These are phyloP conservation scores for Vitis rotundifolia DNA, from an alignment of 164 flowering plant species.

Conservation along the genomic window DNA sequence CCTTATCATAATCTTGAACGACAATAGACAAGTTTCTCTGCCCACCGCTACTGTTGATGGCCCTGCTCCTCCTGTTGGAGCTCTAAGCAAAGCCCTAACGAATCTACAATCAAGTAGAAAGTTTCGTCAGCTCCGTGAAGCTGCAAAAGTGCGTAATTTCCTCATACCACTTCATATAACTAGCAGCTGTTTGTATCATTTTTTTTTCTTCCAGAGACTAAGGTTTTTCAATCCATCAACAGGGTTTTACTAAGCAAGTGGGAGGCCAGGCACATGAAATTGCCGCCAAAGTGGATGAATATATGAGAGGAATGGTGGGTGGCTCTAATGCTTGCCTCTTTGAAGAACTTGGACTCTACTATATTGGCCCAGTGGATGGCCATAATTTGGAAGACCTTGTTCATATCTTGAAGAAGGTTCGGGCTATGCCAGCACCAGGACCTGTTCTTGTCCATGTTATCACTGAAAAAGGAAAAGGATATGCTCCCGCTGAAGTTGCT, in stretches of 20 bases:
- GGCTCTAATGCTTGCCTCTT: slow-evolving; percentile 25
- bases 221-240: neutral
- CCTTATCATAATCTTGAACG: slow-evolving; percentile 46
- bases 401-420: slow-evolving; percentile 33
- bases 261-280: slow-evolving; percentile 33
- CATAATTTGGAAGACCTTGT: slow-evolving; percentile 46
- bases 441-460: slow-evolving; percentile 48
- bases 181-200: neutral
- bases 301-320: slow-evolving; percentile 14
- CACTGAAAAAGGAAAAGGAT: slow-evolving; percentile 60
- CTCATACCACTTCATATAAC: neutral
- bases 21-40: slow-evolving; percentile 43
- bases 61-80: slow-evolving; percentile 54
- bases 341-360: slow-evolving; percentile 42
- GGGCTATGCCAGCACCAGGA: slow-evolving; percentile 42
- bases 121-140: slow-evolving; percentile 39
- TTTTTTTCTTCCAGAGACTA: neutral
- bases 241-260: slow-evolving; percentile 42
- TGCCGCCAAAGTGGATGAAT: slow-evolving; percentile 29
- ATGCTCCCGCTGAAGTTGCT: slow-evolving; percentile 46
- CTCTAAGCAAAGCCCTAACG: slow-evolving; percentile 39
- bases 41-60: slow-evolving; percentile 60
- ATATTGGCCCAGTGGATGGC: slow-evolving; percentile 45
- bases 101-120: slow-evolving; percentile 33
- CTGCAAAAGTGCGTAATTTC: slow-evolving; percentile 34